Evolutionary conservation across 148 eudicot genomes (phyloP), one percentile per base, ranked within the genome.

Genomic region (Silene uniflora): DNA sequence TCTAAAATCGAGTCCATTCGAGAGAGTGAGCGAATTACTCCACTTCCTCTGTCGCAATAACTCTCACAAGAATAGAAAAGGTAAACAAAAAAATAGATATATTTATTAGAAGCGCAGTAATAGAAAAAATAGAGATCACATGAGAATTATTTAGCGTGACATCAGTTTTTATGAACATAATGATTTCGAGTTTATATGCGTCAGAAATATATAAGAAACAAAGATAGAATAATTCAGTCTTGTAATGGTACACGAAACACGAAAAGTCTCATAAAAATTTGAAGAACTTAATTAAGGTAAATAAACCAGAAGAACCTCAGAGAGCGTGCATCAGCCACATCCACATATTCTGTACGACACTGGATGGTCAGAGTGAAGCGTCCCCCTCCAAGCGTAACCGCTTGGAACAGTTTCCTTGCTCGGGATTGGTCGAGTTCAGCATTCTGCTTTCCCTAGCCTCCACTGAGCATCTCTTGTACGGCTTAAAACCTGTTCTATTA

Each of bases 391-490:
- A 64, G 18, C 98, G 98, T 62, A 94, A 56, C 81, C 97, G 81
- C 81, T 94, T 94, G 73, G 95, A 78, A 47, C 90, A 80, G 76
- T 86, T 85, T 84, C 87, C 91, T 70, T 87, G 96, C n/a, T 84
- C 93, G 67, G 86, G 90, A 81, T 70, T 49, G 72, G 76, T 79
- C 54, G 70, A 78, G 62, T 75, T 78, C 72, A 81, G 78, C 73
- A 80, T 77, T 80, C 78, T 80, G 80, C 84, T 83, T 69, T 88
- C 97, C 60, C 85, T 85, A 24, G 90, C 98, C 85, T 91, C 97
- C 75, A 88, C 59, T 9, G 96, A 90, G 74, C 97, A 95, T 85
- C 98, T 87, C 86, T 92, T 92, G 81, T 95, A 95, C 17, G 98
- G 98, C 84, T 90, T 95, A 78, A 95, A 95, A n/a, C 98, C 98